Conservation (phyloP, 2,329 filamentous ascomycete genomes). For the Periconia digitata region DNA sequence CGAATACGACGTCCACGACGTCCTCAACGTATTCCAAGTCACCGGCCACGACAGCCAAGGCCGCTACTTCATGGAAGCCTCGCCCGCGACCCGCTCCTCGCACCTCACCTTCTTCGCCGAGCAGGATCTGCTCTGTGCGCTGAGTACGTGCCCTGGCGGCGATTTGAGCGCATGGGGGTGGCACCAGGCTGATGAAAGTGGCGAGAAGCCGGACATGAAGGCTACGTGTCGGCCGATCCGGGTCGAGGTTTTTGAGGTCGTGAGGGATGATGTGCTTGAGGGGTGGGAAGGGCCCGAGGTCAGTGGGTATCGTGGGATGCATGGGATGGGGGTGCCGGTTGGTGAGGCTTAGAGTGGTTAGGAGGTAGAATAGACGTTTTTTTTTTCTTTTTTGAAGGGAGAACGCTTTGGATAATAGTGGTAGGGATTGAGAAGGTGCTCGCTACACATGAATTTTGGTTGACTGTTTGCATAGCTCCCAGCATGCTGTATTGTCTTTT, state of each 20-base stretch:
- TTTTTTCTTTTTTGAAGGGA: too few species aligned
- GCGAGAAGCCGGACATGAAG: constrained; percentile 54
- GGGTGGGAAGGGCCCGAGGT: constrained; percentile 65
- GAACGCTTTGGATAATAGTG: too few species aligned
- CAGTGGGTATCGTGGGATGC: constrained; percentile 65
- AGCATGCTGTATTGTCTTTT: too few species aligned
- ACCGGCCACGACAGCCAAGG: constrained; percentile 67
- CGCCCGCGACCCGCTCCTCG: constrained; percentile 30
- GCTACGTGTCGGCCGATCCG: constrained; percentile 70
- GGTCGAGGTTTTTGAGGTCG: constrained; percentile 70
- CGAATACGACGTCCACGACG: constrained; percentile 79
- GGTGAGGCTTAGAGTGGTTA: constrained; percentile 34
- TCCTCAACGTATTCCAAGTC: constrained; percentile 84
- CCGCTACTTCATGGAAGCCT: constrained; percentile 57
- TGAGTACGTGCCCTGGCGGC: constrained; percentile 75
- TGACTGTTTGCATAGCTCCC: too few species aligned
- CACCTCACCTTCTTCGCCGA: constrained; percentile 80
- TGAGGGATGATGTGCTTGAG: constrained; percentile 30
- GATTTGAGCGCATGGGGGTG: constrained; percentile 83
- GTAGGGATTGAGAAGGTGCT: too few species aligned
- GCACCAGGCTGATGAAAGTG: constrained; percentile 48
- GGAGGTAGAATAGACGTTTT: too few species aligned
- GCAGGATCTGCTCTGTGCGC: constrained; percentile 68
- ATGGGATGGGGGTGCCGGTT: constrained; percentile 61
- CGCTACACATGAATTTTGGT: too few species aligned